These are phyloP conservation scores for Lipomyces kockii DNA, from an alignment of 805 yeast species.

Conservation along the genomic window DNA sequence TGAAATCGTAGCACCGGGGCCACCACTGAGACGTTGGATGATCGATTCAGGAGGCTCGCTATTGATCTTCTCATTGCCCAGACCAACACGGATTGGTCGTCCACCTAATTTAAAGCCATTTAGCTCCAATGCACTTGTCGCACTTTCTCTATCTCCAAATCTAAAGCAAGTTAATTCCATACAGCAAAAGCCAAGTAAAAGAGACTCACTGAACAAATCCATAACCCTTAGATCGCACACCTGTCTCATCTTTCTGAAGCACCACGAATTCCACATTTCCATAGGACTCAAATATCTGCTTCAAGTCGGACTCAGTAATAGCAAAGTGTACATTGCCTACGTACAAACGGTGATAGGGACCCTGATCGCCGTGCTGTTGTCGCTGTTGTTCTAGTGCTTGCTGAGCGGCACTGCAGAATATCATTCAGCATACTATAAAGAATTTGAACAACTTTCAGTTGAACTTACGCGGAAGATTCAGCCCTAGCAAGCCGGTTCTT, in stretches of 20 bases:
- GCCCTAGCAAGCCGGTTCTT: slow-evolving; percentile 42
- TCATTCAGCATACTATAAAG: not conserved
- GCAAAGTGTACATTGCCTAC: slow-evolving; percentile 45
- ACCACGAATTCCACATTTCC: slow-evolving; percentile 83
- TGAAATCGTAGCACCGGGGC: slow-evolving; percentile 12
- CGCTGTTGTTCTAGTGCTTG: slow-evolving; percentile 34
- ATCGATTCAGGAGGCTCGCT: slow-evolving; percentile 35
- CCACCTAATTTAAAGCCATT: slow-evolving; percentile 43
- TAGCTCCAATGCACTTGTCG: slow-evolving; percentile 42
- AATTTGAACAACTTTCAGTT: too few relatives aligned
- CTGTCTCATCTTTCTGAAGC: slow-evolving; percentile 82
- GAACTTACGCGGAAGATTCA: slow-evolving; percentile 35
- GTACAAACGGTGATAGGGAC: slow-evolving; percentile 39
- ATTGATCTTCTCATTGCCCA: slow-evolving; percentile 37
- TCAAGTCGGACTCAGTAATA: slow-evolving; percentile 71
- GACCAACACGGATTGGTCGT: slow-evolving; percentile 42
- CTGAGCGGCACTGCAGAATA: slow-evolving; percentile 29
- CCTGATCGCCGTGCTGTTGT: slow-evolving; percentile 23
- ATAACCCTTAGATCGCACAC: slow-evolving; percentile 79
- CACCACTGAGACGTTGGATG: slow-evolving; percentile 28
- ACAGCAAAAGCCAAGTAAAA: slow-evolving; percentile 10
- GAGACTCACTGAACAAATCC: slow-evolving; percentile 67
- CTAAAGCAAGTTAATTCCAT: slow-evolving; percentile 12
- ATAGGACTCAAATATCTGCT: slow-evolving; percentile 62
- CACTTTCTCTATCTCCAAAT: slow-evolving; percentile 33